A percentile compares a stretch with the other conserved stretches of the same genome.
These are phyloP conservation scores for Talaromyces islandicus DNA, from an alignment of 2,329 filamentous ascomycete genomes.

Conservation along the genomic window DNA sequence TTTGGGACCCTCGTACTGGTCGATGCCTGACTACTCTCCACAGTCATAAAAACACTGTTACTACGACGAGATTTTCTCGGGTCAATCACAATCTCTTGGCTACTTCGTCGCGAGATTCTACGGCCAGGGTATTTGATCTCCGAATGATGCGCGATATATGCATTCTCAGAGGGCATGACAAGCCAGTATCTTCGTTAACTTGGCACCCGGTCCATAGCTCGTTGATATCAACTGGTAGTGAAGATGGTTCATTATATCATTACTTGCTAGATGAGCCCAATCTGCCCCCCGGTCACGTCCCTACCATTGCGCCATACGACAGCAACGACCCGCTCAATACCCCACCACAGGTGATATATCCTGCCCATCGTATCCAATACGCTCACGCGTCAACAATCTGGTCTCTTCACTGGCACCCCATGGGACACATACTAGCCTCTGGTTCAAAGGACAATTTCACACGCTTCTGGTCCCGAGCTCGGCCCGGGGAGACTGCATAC, in stretches of 20 bases:
- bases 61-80: conserved; percentile 84
- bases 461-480: conserved; percentile 87
- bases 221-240: conserved; percentile 81
- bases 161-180: conserved; percentile 88
- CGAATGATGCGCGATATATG: conserved; percentile 98
- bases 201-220: conserved; percentile 94
- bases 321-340: conserved; percentile 71
- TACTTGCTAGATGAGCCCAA: conserved; percentile 96
- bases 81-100: conserved; percentile 79
- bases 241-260: conserved; percentile 84
- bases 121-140: conserved; percentile 86
- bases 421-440: conserved; percentile 90
- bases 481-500: conserved; percentile 80
- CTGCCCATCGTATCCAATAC: conserved; percentile 77
- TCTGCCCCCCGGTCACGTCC: conserved; percentile 64
- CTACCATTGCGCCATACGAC: conserved; percentile 77
- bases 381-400: conserved; percentile 95
- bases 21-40: conserved; percentile 89
- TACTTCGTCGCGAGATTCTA: conserved; percentile 88
- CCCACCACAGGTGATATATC: conserved; percentile 83
- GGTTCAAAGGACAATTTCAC: conserved; percentile 96
- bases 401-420: conserved; percentile 96
- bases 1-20: conserved; percentile 93
- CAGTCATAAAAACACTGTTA: conserved; percentile 95
- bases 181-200: conserved; percentile 84